These are phyloP conservation scores for Pholiota microspora DNA, from an alignment of 768 basidiomycete genomes.

Conservation along the genomic window DNA sequence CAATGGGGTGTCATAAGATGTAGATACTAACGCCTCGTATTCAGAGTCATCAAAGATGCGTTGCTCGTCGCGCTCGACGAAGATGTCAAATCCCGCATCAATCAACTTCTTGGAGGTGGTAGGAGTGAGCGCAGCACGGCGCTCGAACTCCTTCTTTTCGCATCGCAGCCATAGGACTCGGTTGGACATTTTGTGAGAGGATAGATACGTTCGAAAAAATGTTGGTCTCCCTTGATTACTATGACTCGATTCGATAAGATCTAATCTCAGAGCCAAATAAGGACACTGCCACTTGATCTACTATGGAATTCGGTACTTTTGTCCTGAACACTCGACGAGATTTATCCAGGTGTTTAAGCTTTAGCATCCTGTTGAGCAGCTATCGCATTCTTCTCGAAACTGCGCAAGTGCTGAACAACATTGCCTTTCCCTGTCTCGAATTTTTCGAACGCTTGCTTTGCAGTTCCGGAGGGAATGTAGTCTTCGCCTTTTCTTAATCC, in stretches of 20 bases:
- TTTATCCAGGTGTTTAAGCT: no score
- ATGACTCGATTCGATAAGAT: slow-evolving; percentile 17
- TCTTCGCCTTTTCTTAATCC: slow-evolving; percentile 26
- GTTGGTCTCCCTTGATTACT: background rate
- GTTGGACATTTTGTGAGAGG: slow-evolving; percentile 42
- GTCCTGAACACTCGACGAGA: no score
- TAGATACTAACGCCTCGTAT: slow-evolving; percentile 77
- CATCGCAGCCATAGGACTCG: slow-evolving; percentile 87
- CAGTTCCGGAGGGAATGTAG: slow-evolving; percentile 24
- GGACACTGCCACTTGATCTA: slow-evolving; percentile 20
- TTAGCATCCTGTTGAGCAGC: no score
- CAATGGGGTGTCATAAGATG: background rate
- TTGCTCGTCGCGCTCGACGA: slow-evolving; percentile 90
- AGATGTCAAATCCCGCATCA: slow-evolving; percentile 86
- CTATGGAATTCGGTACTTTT: no score
- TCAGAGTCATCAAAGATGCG: slow-evolving; percentile 93
- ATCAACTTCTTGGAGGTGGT: slow-evolving; percentile 86
- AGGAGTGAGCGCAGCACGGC: slow-evolving; percentile 90
- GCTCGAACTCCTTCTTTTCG: slow-evolving; percentile 95
- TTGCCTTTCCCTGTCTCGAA: slow-evolving; percentile 35
- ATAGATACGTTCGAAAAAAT: background rate
- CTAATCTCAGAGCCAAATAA: slow-evolving; percentile 8
- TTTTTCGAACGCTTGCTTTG: slow-evolving; percentile 23
- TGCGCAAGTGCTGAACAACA: background rate
- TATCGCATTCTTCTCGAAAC: background rate